phyloP scores from a whole-genome alignment of 305 asterid genomes.

The Caryopteris hybrid region DNA sequence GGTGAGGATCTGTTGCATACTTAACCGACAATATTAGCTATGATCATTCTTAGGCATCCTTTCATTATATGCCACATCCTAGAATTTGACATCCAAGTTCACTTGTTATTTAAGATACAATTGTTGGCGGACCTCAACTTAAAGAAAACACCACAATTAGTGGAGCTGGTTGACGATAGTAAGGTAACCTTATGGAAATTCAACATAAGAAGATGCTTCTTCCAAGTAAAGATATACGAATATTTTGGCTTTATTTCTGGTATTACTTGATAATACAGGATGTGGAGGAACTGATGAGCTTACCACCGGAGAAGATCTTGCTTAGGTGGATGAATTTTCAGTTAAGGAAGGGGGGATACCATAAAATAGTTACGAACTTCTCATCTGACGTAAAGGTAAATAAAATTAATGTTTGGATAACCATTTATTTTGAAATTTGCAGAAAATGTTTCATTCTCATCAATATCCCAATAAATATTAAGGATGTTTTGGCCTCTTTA shows the following conservation, averaged over 20 bases:
- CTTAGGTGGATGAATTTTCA: constrained; percentile 98
- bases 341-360: constrained; percentile 75
- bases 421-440: neutral
- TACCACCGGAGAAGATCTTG: constrained; percentile 80
- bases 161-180: constrained; percentile 88
- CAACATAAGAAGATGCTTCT: neutral
- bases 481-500: neutral
- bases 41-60: neutral
- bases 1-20: constrained; percentile 35
- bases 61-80: constrained; percentile 1
- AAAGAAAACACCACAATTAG: constrained; percentile 88
- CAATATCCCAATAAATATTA: neutral
- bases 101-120: constrained; percentile 62
- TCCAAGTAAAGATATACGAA: neutral
- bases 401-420: neutral
- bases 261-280: constrained; percentile 44
- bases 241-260: constrained; percentile 4
- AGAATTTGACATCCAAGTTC: constrained; percentile 12
- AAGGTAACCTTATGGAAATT: constrained; percentile 42
- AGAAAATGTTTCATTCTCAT: neutral
- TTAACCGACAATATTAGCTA: constrained; percentile 7
- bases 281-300: constrained; percentile 87
- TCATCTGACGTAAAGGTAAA: constrained; percentile 93
- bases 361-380: constrained; percentile 73
- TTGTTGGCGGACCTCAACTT: constrained; percentile 88